Base-by-base conservation (phyloP, 768 basidiomycete genomes). In the Lentinula detonsa region DNA sequence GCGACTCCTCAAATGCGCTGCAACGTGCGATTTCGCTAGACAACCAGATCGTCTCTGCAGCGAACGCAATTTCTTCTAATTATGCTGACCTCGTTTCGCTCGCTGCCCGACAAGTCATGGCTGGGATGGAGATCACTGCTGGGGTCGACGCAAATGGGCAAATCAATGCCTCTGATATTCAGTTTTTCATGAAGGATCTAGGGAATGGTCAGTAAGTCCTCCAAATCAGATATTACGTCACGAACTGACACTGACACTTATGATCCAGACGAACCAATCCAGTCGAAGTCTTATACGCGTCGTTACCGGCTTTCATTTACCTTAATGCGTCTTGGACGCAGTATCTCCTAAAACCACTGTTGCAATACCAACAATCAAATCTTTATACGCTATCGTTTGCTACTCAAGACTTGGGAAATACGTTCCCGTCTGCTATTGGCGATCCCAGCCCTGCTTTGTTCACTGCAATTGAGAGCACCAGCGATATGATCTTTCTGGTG, bases 361-460 rank as follows among this genome's bases (percentile, higher is more conserved):
- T 70, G 33, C 46, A 62, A n/a, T 69, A 65, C 52, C 61, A 67
- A 52, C 42, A 59, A 23, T 64, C 65, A 15, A 39, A 21, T 31
- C 42, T 57, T 28, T 69, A 66, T 60, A 50, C 52, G 8, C 31
- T 63, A 15, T 31, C 50, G 18, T 68, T 51, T 52, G 66, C 64
- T 39, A 56, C 61, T 2, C 63, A 51, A 37, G 67, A 68, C 52
- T 61, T 70, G n/a, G 67, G 67, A 51, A 59, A 21, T 13, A 33
- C 34, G n/a, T 61, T 55, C 16, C 61, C 61, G 7, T 34, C 23
- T 34, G 61, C 45, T 11, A 18, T 55, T 10, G 61, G 54, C 13
- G 46, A 61, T 45, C 28, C 21, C 35, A 35, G 9, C 28, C 45
- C 61, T 9, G n/a, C n/a, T 11, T 6, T 45, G 15, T 39, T 23